phyloP scores from a whole-genome alignment of 148 eudicot genomes.

The Heliosperma pusillum region DNA sequence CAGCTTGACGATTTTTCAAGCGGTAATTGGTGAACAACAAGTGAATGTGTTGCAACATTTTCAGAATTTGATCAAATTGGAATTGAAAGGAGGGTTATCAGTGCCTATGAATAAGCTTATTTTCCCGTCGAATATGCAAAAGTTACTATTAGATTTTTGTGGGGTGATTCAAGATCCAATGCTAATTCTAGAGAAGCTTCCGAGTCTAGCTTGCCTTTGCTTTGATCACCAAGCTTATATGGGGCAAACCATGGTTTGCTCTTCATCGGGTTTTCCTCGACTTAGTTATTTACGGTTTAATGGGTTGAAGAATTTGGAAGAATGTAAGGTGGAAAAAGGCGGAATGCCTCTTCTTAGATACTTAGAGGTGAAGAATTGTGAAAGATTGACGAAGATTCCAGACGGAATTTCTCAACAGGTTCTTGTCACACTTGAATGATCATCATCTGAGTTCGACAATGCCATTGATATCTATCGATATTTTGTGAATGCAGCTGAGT shows the following conservation, averaged over 20 bases:
- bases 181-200: conserved; percentile 39
- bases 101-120: conserved; percentile 7
- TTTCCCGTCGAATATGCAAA: conserved; percentile 26
- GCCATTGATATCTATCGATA: background rate
- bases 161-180: conserved; percentile 34
- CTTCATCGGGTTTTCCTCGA: conserved; percentile 33
- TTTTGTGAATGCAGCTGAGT: background rate
- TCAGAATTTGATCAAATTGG: conserved; percentile 27
- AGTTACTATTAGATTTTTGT: conserved; percentile 23
- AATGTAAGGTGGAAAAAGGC: conserved; percentile 20
- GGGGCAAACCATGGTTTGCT: conserved; percentile 36
- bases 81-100: conserved; percentile 22
- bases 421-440: conserved; percentile 23
- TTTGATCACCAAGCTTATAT: conserved; percentile 28
- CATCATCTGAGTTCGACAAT: background rate
- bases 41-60: conserved; percentile 22
- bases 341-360: conserved; percentile 19
- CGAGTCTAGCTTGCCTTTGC: conserved; percentile 27
- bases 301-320: conserved; percentile 27
- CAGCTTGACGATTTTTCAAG: conserved; percentile 22
- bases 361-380: conserved; percentile 25
- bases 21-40: conserved; percentile 20
- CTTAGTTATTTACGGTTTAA: conserved; percentile 30
- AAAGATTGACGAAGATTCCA: conserved; percentile 21
- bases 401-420: conserved; percentile 24